phyloP scores from a whole-genome alignment of 169 alveolate species.

The Eimeria sp. region DNA sequence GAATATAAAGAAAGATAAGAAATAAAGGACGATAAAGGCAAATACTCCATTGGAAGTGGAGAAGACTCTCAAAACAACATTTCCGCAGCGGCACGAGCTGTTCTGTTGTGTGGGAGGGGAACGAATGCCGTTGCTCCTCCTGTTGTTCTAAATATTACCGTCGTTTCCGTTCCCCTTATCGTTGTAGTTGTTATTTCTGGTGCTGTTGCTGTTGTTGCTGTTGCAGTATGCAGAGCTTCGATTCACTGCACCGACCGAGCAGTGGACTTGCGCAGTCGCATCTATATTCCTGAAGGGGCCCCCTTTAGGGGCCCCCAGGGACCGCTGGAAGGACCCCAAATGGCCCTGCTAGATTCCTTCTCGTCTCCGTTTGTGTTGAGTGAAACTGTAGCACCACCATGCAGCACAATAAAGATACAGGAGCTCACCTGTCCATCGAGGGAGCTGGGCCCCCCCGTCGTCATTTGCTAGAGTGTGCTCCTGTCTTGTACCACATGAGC shows the following conservation, averaged over 20 bases:
- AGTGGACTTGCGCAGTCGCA: neutral
- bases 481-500: neutral
- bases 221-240: constrained; percentile 3
- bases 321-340: neutral
- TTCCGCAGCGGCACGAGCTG: no score
- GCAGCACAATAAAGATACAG: neutral
- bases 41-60: no score
- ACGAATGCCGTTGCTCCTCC: no score
- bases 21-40: neutral
- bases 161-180: no score
- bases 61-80: no score
- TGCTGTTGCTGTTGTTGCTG: constrained; percentile 31
- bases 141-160: no score
- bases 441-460: constrained; percentile 16
- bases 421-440: neutral
- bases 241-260: neutral
- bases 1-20: neutral
- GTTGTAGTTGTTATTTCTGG: neutral
- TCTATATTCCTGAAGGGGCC: neutral
- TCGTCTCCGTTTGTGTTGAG: neutral
- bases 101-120: no score
- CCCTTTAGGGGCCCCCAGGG: neutral
- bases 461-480: neutral
- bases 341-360: no score
- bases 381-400: neutral